These are phyloP conservation scores for Spergularia bocconei DNA, from an alignment of 148 eudicot genomes.

Conservation along the genomic window DNA sequence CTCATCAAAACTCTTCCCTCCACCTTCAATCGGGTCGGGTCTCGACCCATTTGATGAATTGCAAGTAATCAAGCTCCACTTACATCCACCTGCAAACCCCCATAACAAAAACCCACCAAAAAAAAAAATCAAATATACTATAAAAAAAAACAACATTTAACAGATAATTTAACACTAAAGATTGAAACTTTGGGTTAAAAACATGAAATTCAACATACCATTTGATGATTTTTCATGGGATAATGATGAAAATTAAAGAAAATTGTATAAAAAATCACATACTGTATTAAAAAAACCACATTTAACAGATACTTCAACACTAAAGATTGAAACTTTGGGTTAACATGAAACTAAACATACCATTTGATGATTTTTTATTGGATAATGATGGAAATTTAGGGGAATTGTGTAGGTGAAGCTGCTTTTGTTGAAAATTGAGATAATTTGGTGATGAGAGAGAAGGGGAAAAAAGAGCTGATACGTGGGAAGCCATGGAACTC, in stretches of 20 bases:
- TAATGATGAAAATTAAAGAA: neutral
- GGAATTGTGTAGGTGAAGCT: conserved; percentile 9
- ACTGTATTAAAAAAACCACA: no score
- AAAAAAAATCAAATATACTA: conserved; percentile 5
- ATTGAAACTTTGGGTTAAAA: conserved; percentile 1
- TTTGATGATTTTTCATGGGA: conserved; percentile 9
- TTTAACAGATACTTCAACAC: no score
- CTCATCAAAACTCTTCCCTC: conserved; percentile 45
- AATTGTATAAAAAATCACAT: no score
- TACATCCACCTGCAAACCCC: conserved; percentile 37
- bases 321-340: neutral
- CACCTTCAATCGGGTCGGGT: conserved; percentile 44
- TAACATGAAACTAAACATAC: conserved; percentile 6
- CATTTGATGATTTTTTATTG: conserved; percentile 9
- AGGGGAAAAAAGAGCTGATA: conserved; percentile 38
- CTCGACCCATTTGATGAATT: conserved; percentile 53
- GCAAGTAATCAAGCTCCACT: conserved; percentile 44
- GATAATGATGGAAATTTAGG: conserved; percentile 21
- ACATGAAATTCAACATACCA: no score
- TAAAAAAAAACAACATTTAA: neutral
- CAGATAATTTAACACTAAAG: conserved; percentile 17
- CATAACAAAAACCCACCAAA: conserved; percentile 13
- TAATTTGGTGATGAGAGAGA: conserved; percentile 35
- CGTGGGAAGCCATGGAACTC: conserved; percentile 51
- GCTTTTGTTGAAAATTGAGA: conserved; percentile 24